Evolutionary conservation across 2,329 filamentous ascomycete genomes (phyloP), one percentile per base, ranked within the genome.

Genomic region (Cladosporium austrohemisphaericum): DNA sequence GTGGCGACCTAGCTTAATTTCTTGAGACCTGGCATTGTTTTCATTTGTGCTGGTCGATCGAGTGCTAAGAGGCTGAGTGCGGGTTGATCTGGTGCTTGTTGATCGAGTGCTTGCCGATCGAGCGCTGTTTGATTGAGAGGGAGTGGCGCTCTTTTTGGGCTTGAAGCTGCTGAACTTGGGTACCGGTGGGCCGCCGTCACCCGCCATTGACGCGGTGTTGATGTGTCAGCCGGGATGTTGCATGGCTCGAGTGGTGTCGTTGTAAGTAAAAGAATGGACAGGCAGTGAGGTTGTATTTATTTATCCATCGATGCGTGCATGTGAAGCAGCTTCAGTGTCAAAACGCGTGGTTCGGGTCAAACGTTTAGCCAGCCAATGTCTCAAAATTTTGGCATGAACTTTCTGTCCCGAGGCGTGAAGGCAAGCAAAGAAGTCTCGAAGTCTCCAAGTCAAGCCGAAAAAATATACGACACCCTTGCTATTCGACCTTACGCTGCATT

Each of bases 121-220:
- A 7, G n/a, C 51, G 41, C 58, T 40, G n/a, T 41, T 47, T 18
- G 13, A 52, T 45, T 25, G 49, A 6, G 14, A 2, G 22, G 16
- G 16, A 9, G 16, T 54, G 23, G 55, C 8, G 13, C 50, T 45
- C 10, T 60, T 47, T 52, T 76, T 77, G 52, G 77, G 79, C 57
- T 78, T 84, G 71, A 91, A 92, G 55, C 86, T 91, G 16, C 80
- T 75, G 62, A 92, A 91, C 59, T 83, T 88, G 8, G 87, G 86
- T 18, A 86, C 73, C 32, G 59, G 58, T 5, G 63, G 14, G 49
- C 55, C 57, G 2, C 28, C 50, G 41, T 47, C 43, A 49, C 57
- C 50, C 11, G 47, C 48, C 43, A 43, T 49, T 9, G 37, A 45
- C 14, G 44, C 19, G 11, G 25, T 23, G 7, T 35, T 35, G 3